phyloP scores from a whole-genome alignment of 1,284 basidiomycete species.

The Ceratobasidium sp. region DNA sequence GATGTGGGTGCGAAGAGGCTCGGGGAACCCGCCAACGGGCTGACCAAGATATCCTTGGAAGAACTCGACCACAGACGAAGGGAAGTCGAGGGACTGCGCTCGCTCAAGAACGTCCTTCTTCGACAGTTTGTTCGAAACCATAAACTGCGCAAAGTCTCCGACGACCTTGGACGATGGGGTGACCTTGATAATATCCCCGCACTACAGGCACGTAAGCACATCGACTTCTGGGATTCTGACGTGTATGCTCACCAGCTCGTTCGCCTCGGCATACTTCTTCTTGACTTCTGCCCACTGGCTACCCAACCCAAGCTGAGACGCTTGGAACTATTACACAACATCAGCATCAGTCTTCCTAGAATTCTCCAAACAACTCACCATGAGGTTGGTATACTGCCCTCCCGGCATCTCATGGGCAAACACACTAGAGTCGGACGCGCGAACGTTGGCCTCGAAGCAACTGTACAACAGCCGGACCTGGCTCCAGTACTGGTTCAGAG shows the following conservation, averaged over 20 bases:
- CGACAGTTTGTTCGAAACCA: conserved; percentile 94
- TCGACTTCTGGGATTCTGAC: conserved; percentile 34
- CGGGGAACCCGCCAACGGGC: conserved; percentile 98
- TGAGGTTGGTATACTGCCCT: conserved; percentile 95
- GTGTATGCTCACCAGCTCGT: conserved; percentile 77
- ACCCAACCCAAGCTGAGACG: conserved; percentile 95
- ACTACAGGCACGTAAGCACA: conserved; percentile 62
- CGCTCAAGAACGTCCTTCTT: conserved; percentile 89
- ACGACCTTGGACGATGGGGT: conserved; percentile 99
- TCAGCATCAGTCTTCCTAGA: not conserved
- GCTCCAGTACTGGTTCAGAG: conserved; percentile 98
- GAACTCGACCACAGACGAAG: conserved; percentile 95
- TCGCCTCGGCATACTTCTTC: conserved; percentile 98
- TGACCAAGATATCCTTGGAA: conserved; percentile 99
- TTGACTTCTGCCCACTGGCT: conserved; percentile 99
- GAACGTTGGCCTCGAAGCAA: conserved; percentile 99
- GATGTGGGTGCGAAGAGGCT: conserved; percentile 90
- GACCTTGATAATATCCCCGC: conserved; percentile 99
- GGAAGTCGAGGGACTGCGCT: conserved; percentile 96
- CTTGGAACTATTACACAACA: conserved; percentile 86
- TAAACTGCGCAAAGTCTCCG: conserved; percentile 99
- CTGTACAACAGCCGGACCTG: conserved; percentile 96
- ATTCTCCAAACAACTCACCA: conserved; percentile 65
- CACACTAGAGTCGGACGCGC: conserved; percentile 95
- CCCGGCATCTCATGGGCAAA: conserved; percentile 99